Evolutionary conservation across 2,329 filamentous ascomycete species (phyloP), one percentile per base, ranked within the genome.

Genomic region (Xylogone sp.): DNA sequence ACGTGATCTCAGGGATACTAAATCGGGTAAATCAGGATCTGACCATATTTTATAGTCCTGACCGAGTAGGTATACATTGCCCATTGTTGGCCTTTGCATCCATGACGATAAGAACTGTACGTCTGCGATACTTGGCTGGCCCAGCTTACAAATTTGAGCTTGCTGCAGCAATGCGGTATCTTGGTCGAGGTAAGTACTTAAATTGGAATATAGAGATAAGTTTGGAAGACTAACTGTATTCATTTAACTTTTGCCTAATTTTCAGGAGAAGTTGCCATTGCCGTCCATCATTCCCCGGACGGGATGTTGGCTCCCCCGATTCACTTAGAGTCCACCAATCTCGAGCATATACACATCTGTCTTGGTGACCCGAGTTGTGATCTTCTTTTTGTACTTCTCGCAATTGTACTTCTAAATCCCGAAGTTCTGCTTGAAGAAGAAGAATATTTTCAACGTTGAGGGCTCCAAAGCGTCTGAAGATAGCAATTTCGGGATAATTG

Each of bases 341-440:
- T 21, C 53, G 57, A 3, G 49, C 12, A 43, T 59, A 48, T 19
- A 46, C 50, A 1, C 3, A 16, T 20, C 56, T 45, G 3, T 51
- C 48, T 16, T 19, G n/a, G n/a, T n/a, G n/a, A n/a, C n/a, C 46
- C 47, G 57, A 39, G 1, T 7, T n/a, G 13, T 27, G n/a, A 42
- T 60, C 57, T 31, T 45, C 44, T 3, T 51, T 20, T 13, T 43
- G 52, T 16, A 59, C 19, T 44, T 53, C 18, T 12, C 48, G 21
- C 8, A 66, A 49, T 19, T 58, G 51, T 10, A 57, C 46, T 43
- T 66, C 57, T 1, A 66, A 52, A 21, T 63, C 46, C 0, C 57
- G 52, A 18, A 68, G 50, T 50, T 68, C 64, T 2, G 61, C 65
- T 50, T 69, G 66, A 19, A 62, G 45, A 44, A 63, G 65, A 3